Evolutionary conservation across 2,329 filamentous ascomycete genomes (phyloP), one percentile per base, ranked within the genome.

Genomic region (Hymenoscyphus scutula): DNA sequence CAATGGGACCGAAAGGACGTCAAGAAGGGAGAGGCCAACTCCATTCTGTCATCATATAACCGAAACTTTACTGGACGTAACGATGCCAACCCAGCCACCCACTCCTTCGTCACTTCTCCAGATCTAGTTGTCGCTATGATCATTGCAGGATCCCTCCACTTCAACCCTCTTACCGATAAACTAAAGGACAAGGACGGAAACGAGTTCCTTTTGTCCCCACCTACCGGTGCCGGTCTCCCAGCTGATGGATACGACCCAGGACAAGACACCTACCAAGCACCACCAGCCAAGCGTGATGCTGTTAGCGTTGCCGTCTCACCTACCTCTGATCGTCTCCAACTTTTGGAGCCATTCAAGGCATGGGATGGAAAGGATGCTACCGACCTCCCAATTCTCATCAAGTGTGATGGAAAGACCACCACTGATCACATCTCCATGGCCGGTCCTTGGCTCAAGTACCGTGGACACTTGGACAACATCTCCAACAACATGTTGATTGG

Each of bases 401-500:
- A 99, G 88, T 85, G 89, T 68, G 80, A 95, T 80, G 94, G 94
- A 79, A 97, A 98, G 88, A 97, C 92, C 69, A 97, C 93, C 68
- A 97, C 93, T 68, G 93, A 97, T 76, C 92, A 97, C 82, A 97
- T 97, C 80, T 97, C 92, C 66, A 96, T 96, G 91, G 93, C 92
- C 70, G 92, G 93, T 70, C 92, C 93, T 66, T 97, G 93, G 93
- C 84, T 98, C 78, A 97, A 97, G 85, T 98, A 97, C 87, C 92
- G 94, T 85, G 94, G 94, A 67, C 94, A 98, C 77, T 85, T 98
- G 74, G 94, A 97, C 87, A 98, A 98, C 86, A 97, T 98, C 82
- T 97, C 93, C 76, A 97, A 98, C 88, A 98, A 98, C 86, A 96
- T 97, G 92, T 81, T 98, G 78, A 97, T 98, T 73, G 94, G 94